Evolutionary conservation across 179 eudicot genomes (phyloP).

Genomic region (Silene vulgaris): DNA sequence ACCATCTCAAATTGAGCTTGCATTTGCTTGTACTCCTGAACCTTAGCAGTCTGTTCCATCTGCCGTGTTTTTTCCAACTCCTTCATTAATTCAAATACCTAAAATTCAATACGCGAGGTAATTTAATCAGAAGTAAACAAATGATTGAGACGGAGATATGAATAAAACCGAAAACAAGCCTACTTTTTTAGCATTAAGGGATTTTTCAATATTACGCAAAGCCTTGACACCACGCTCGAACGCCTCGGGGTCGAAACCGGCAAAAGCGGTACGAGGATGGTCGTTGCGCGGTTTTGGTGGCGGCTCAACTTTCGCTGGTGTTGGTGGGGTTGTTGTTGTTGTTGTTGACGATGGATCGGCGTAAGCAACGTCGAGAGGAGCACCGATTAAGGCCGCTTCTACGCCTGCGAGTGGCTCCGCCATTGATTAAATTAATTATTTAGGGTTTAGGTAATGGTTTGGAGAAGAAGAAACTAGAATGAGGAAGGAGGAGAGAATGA

Average conservation of each 20-base stretch:
- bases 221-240: constrained; percentile 62
- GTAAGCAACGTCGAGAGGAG: too few species aligned
- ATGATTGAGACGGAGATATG: background rate
- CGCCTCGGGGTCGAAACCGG: constrained; percentile 81
- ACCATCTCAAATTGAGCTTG: constrained; percentile 56
- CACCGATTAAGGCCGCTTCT: too few species aligned
- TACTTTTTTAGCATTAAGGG: constrained; percentile 58
- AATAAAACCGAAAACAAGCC: too few species aligned
- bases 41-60: constrained; percentile 42
- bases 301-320: constrained; percentile 23
- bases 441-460: background rate
- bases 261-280: constrained; percentile 56
- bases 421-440: constrained; percentile 18
- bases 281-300: constrained; percentile 53
- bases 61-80: constrained; percentile 74
- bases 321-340: constrained; percentile 20
- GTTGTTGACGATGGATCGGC: constrained; percentile 9
- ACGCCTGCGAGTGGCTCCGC: constrained; percentile 32
- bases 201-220: constrained; percentile 40
- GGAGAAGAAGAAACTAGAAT: too few species aligned
- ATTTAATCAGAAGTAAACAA: background rate
- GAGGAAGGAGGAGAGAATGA: too few species aligned
- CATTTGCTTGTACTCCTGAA: constrained; percentile 55
- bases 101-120: background rate
- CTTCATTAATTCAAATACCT: constrained; percentile 30